Base-by-base conservation (phyloP, 306 rosid genomes). In the Fagus crenata region DNA sequence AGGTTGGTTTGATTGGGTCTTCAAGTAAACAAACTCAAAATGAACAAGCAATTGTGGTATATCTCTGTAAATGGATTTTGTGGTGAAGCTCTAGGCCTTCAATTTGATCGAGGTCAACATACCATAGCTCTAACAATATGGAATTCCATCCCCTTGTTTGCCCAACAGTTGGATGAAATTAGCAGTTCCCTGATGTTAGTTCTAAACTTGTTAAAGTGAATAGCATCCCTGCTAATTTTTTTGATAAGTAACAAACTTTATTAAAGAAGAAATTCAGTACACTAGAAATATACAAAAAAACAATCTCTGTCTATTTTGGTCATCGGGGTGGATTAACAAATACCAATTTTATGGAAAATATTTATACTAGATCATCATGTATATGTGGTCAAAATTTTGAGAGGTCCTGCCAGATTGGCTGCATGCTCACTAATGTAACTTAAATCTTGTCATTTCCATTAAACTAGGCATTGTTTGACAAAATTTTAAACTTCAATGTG, bases 31-130 rank as follows among this genome's bases (percentile, higher is more conserved):
- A 1, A 14, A 35, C 18, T 28, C 36, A 56, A 35, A 63, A 36
- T 58, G 64, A 58, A 32, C 36, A 58, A 35, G 4, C 32, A 58
- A 28, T 18, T 28, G 7, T 58, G 32, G 36, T 58, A 58, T 28
- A 58, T 58, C 22, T 58, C 14, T 22, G 64, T 7, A 56, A 56
- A 22, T 56, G 4, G 4, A 18, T 32, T 58, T 58, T 9, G 51
- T 46, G 64, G 15, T 58, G 64, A 28, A 58, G 15, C 64, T 58
- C 37, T 58, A 58, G 64, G 64, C 6, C 64, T 58, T 22, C 64
- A 28, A 28, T 58, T 58, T 58, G 22, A 35, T 28, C 22, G 22
- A 58, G 31, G 64, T 58, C 64, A 7, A 18, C 36, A 28, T 58
- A 7, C 14, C 64, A 7, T 28, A 5, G 64, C 15, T 17, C 56